phyloP scores from a whole-genome alignment of 106 monocot genomes.

The Dactylorhiza incarnata region DNA sequence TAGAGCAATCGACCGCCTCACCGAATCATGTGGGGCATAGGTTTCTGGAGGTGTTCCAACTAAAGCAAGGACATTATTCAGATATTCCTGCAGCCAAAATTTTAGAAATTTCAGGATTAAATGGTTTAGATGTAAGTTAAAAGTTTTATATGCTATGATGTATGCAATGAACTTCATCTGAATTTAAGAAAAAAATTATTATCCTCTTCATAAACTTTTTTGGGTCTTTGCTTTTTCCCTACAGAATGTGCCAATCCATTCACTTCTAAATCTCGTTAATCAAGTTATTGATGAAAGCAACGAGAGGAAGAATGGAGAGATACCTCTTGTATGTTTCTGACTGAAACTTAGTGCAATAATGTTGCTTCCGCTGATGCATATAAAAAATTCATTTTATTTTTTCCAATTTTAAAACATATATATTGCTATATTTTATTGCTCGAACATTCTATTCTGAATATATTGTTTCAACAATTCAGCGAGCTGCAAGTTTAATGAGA shows the following conservation, averaged over 20 bases:
- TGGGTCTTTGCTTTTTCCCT: neutral
- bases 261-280: constrained; percentile 65
- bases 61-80: constrained; percentile 57
- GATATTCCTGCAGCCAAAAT: constrained; percentile 70
- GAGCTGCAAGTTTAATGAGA: constrained; percentile 58
- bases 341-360: neutral
- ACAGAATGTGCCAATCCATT: constrained; percentile 85
- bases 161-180: neutral
- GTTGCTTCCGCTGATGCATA: neutral
- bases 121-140: constrained; percentile 73
- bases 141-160: constrained; percentile 1
- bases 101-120: constrained; percentile 78
- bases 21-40: constrained; percentile 41
- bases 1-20: neutral
- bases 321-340: constrained; percentile 77
- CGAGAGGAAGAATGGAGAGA: constrained; percentile 86
- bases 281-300: constrained; percentile 82
- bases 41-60: constrained; percentile 66
- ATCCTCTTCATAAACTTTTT: neutral
- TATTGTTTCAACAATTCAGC: constrained; percentile 26
- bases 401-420: neutral
- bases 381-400: neutral
- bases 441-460: neutral
- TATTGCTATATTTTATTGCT: neutral
- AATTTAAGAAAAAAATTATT: neutral